Evolutionary conservation across 345 rosid genomes (phyloP).

Genomic region (Salix arbutifolia): DNA sequence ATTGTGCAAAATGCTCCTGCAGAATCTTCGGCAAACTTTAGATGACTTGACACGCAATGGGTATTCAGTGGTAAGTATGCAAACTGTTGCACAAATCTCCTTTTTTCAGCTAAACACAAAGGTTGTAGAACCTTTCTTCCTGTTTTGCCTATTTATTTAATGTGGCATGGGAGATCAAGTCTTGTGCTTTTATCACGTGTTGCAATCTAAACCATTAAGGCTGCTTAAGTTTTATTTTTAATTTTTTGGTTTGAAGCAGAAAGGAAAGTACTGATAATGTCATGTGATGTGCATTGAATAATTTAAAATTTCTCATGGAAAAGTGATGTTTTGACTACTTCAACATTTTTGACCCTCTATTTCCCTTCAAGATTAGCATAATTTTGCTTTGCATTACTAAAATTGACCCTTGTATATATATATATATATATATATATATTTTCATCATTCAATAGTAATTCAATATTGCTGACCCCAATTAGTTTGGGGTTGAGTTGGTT

Average conservation of each 20-base stretch:
- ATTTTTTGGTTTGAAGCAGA: neutral
- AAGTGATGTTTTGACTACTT: neutral
- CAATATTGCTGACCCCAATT: neutral
- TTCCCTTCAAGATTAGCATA: neutral
- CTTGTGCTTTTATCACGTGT: too few relatives aligned
- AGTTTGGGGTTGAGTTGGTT: neutral
- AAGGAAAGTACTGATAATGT: neutral
- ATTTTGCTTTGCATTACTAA: neutral
- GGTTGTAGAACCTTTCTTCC: neutral
- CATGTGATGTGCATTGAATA: neutral
- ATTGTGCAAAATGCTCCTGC: slow-evolving; percentile 22
- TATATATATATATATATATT: too few relatives aligned
- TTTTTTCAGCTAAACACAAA: neutral
- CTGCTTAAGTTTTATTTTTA: neutral
- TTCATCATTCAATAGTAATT: neutral
- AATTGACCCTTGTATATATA: neutral
- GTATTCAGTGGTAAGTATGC: slow-evolving; percentile 76
- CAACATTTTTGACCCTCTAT: neutral
- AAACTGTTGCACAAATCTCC: neutral
- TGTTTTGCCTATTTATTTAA: neutral
- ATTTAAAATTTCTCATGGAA: neutral
- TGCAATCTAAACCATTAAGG: too few relatives aligned
- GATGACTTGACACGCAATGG: slow-evolving; percentile 86
- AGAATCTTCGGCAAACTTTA: slow-evolving; percentile 98
- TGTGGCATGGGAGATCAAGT: neutral